Conservation (phyloP, 257 asterid species). For the Solanum pinnatisectum region DNA sequence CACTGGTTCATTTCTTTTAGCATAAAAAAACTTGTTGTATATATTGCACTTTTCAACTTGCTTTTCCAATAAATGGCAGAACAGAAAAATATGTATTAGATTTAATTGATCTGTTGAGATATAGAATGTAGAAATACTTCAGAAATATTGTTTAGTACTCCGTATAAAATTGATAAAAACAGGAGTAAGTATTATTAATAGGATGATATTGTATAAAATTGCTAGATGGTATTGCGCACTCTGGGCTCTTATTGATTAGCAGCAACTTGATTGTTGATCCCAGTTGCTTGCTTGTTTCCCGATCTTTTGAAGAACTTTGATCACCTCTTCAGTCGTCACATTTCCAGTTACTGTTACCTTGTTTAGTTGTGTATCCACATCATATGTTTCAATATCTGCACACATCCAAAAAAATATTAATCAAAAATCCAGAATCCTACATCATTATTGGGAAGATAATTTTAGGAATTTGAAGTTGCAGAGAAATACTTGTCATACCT, state of each 20-base stretch:
- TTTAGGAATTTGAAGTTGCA: neutral
- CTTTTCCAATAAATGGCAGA: neutral
- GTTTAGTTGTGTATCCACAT: conserved; percentile 44
- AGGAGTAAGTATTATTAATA: no score
- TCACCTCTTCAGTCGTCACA: conserved; percentile 57
- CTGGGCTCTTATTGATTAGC: neutral
- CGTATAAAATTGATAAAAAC: no score
- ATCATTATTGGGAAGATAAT: neutral
- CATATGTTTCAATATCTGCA: conserved; percentile 79
- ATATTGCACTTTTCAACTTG: neutral
- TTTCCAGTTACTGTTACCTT: conserved; percentile 81
- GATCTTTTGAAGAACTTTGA: conserved; percentile 55
- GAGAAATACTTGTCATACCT: conserved; percentile 24
- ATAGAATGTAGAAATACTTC: no score
- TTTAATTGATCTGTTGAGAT: no score
- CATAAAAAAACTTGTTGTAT: neutral
- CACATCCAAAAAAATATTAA: neutral
- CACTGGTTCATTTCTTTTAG: neutral
- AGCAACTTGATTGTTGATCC: conserved; percentile 20
- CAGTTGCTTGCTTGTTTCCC: conserved; percentile 71
- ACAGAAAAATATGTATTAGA: no score
- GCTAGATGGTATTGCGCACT: neutral
- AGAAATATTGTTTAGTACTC: neutral
- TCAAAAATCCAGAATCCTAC: neutral
- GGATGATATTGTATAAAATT: neutral